Percentiles rank a stretch among this genome's conserved stretches.
Evolutionary conservation across 257 asterid genomes (phyloP).

Genomic region (Solanum sejunctum): DNA sequence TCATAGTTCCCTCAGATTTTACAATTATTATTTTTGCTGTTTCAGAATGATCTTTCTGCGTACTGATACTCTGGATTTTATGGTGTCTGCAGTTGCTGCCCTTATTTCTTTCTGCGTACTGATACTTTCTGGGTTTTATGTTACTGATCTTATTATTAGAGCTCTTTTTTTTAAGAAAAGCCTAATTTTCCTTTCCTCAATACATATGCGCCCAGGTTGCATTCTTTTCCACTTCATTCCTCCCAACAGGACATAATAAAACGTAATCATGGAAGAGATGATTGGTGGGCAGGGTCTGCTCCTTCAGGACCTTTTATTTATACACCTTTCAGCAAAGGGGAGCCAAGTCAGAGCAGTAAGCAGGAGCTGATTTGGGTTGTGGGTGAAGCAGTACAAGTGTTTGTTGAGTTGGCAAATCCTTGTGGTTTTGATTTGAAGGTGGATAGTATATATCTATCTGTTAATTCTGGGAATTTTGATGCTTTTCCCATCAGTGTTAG

Average conservation of each 20-base stretch:
- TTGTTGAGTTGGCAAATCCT: conserved; percentile 97
- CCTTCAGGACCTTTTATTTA: conserved; percentile 98
- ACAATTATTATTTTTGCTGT: neutral
- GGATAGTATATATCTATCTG: conserved; percentile 88
- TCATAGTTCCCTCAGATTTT: neutral
- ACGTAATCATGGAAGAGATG: conserved; percentile 75
- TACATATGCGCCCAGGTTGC: conserved; percentile 46
- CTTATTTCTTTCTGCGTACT: neutral
- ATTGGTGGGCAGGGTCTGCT: conserved; percentile 99
- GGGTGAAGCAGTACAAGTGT: conserved; percentile 93
- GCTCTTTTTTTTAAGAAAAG: neutral
- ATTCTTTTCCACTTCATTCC: conserved; percentile 88
- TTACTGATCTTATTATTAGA: neutral
- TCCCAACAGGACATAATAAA: conserved; percentile 84
- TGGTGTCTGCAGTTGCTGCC: neutral
- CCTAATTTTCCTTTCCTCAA: conserved; percentile 8
- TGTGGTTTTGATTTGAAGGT: conserved; percentile 95
- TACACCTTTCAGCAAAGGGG: conserved; percentile 98
- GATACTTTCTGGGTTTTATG: neutral
- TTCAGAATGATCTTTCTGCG: neutral
- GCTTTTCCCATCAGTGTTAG: conserved; percentile 82
- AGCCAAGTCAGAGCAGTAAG: conserved; percentile 54
- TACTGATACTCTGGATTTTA: neutral
- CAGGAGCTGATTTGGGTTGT: conserved; percentile 88
- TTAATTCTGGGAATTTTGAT: conserved; percentile 77